These are phyloP conservation scores for Dianthus caryophyllus DNA, from an alignment of 148 eudicot species.

Conservation along the genomic window DNA sequence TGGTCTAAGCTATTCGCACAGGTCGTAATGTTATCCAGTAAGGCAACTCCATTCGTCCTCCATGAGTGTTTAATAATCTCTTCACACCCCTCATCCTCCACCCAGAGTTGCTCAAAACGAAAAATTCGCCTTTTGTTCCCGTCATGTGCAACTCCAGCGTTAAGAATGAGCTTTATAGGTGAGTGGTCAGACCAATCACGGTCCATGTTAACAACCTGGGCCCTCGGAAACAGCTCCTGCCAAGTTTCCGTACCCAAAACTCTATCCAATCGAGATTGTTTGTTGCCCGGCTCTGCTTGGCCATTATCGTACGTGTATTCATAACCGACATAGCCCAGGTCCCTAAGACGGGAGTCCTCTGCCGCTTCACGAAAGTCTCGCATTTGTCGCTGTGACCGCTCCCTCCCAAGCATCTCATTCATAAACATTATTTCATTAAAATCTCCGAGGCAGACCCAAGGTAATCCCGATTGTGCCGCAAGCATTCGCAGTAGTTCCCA, in stretches of 20 bases:
- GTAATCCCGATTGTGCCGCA: not conserved
- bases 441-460: slow-evolving; percentile 7
- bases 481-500: not conserved
- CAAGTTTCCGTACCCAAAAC: not conserved
- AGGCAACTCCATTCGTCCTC: too few species aligned
- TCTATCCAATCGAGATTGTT: not conserved
- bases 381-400: not conserved
- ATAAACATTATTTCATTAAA: not conserved
- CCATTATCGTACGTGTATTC: slow-evolving; percentile 10
- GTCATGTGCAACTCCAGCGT: not conserved
- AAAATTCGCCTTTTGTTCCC: not conserved
- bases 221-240: not conserved
- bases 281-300: not conserved
- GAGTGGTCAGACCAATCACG: slow-evolving; percentile 2
- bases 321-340: not conserved
- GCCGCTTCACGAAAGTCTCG: not conserved
- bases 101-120: not conserved
- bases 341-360: not conserved
- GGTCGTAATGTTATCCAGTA: not conserved
- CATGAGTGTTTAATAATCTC: not conserved
- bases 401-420: not conserved
- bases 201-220: not conserved
- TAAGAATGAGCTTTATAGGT: not conserved
- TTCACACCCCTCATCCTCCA: not conserved
- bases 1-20: too few species aligned